A percentile compares a stretch with the other conserved stretches of the same genome.
Evolutionary conservation across 306 rosid species (phyloP).

Genomic region (Citrullus mucosospermus): DNA sequence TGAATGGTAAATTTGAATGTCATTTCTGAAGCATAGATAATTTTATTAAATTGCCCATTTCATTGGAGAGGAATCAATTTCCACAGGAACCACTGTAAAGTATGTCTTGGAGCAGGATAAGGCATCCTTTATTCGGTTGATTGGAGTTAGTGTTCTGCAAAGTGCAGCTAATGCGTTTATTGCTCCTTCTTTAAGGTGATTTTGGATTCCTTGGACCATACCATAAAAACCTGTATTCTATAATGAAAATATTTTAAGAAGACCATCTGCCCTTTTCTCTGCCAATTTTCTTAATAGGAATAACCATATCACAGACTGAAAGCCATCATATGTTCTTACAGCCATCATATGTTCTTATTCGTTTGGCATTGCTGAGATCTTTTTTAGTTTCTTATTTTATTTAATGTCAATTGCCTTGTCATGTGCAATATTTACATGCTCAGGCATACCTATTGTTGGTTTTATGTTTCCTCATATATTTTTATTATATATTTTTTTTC

Average conservation of each 20-base stretch:
- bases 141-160: constrained; percentile 67
- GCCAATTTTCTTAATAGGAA: background rate
- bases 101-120: constrained; percentile 82
- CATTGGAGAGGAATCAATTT: constrained; percentile 16
- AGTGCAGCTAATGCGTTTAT: constrained; percentile 73
- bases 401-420: background rate
- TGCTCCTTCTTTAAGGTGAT: constrained; percentile 85
- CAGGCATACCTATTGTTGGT: background rate
- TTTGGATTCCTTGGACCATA: background rate
- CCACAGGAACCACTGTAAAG: constrained; percentile 83
- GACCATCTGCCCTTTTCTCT: background rate
- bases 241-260: background rate
- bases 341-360: background rate
- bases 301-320: background rate
- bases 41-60: constrained; percentile 8
- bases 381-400: background rate
- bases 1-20: constrained; percentile 47
- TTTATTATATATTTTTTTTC: too few species aligned
- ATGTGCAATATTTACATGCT: background rate
- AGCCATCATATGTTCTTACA: background rate
- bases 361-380: background rate
- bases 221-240: background rate
- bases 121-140: constrained; percentile 50
- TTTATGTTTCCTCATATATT: too few species aligned
- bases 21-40: background rate